Conservation (phyloP, 2,329 filamentous ascomycete species). For the Aspergillus udagawae region DNA sequence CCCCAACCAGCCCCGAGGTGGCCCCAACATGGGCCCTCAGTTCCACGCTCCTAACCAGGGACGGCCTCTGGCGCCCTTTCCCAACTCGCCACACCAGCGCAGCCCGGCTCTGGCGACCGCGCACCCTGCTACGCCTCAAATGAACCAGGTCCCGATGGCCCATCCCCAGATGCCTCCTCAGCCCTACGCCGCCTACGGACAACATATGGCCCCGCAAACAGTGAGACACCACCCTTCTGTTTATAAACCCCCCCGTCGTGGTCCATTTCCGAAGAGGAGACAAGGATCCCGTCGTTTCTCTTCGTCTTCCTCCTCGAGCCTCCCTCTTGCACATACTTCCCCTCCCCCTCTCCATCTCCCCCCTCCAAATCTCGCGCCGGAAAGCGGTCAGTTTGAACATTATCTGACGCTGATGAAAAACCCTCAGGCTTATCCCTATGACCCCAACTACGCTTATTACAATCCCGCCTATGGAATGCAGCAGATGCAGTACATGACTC, state of each 20-base stretch:
- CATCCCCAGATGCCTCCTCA: constrained; percentile 60
- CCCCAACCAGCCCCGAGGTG: constrained; percentile 49
- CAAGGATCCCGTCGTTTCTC: constrained; percentile 24
- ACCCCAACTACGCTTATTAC: constrained; percentile 43
- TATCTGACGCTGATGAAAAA: constrained; percentile 62
- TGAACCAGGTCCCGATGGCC: constrained; percentile 66
- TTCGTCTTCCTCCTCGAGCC: constrained; percentile 21
- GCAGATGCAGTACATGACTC: constrained; percentile 40
- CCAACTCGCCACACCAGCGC: constrained; percentile 64
- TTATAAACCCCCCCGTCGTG: constrained; percentile 27
- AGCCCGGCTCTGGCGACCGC: constrained; percentile 65
- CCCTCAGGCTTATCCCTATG: constrained; percentile 59
- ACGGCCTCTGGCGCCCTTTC: constrained; percentile 45
- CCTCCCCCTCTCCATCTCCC: constrained; percentile 21
- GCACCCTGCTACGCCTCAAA: constrained; percentile 66
- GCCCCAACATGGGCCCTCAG: constrained; percentile 49
- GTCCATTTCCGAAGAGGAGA: constrained; percentile 32
- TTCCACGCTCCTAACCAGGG: constrained; percentile 45
- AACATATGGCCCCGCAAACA: constrained; percentile 57
- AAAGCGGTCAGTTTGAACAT: constrained; percentile 66
- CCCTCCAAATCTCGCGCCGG: constrained; percentile 61
- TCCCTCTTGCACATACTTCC: constrained; percentile 12
- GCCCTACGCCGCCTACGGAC: constrained; percentile 56
- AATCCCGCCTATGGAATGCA: constrained; percentile 37
- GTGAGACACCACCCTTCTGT: constrained; percentile 48